A percentile compares a stretch with the other conserved stretches of the same genome.
Conservation (phyloP, 371 early-diverging fungal species). For the Fennellomyces sp. region DNA sequence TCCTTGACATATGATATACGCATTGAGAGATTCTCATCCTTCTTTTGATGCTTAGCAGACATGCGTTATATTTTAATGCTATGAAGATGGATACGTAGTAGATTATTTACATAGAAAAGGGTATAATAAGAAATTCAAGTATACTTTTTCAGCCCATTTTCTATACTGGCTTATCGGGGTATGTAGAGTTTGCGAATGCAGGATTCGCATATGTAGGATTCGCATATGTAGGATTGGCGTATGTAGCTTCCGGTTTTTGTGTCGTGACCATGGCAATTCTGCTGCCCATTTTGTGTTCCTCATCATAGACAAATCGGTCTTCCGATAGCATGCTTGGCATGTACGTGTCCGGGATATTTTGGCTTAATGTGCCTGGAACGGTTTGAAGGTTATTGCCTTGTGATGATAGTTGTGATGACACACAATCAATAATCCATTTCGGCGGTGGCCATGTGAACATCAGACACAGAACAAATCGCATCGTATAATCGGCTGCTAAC, state of each 20-base stretch:
- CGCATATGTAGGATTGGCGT: too few relatives aligned
- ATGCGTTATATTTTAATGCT: too few relatives aligned
- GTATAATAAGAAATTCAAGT: too few relatives aligned
- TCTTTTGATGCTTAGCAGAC: too few relatives aligned
- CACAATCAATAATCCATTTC: conserved; percentile 11
- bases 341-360: background rate
- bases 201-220: too few relatives aligned
- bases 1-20: too few relatives aligned
- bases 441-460: conserved; percentile 22
- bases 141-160: too few relatives aligned
- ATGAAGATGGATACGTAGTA: too few relatives aligned
- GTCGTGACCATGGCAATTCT: background rate
- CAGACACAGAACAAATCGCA: conserved; percentile 18
- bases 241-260: background rate
- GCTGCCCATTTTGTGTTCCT: background rate
- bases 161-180: too few relatives aligned
- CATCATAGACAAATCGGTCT: background rate
- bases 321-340: background rate
- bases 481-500: conserved; percentile 14
- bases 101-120: too few relatives aligned
- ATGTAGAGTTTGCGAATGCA: too few relatives aligned
- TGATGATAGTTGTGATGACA: conserved; percentile 2
- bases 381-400: conserved; percentile 1
- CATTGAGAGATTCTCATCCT: too few relatives aligned
- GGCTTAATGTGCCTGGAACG: background rate